Evolutionary conservation across 305 asterid genomes (phyloP).

Genomic region (Fraxinus greggii): DNA sequence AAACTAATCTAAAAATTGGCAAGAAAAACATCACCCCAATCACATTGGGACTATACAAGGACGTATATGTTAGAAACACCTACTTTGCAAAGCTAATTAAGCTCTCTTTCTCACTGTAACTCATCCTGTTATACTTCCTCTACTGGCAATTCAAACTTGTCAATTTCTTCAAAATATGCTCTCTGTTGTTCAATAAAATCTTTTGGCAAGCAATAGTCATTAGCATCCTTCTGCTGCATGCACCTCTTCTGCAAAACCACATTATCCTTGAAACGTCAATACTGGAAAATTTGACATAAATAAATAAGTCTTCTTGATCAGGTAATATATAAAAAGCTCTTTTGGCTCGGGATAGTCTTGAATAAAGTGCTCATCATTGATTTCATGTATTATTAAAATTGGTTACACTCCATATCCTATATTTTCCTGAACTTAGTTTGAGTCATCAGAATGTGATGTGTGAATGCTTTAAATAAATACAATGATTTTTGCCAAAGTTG

Average conservation of each 20-base stretch:
- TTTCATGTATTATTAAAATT: background rate
- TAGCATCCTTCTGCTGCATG: slow-evolving; percentile 19
- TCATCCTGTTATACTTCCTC: slow-evolving; percentile 61
- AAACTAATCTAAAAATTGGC: background rate
- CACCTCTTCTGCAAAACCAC: slow-evolving; percentile 51
- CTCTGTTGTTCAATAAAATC: slow-evolving; percentile 59
- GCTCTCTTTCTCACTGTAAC: slow-evolving; percentile 30
- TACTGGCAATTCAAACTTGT: slow-evolving; percentile 66
- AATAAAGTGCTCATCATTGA: background rate
- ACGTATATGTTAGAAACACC: slow-evolving; percentile 2
- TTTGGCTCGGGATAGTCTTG: background rate
- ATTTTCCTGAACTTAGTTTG: background rate
- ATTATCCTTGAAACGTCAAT: background rate
- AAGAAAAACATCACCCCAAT: background rate
- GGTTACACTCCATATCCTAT: background rate
- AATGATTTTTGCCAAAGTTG: slow-evolving; percentile 11
- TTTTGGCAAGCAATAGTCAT: slow-evolving; percentile 35
- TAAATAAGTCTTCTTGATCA: background rate
- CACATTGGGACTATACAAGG: slow-evolving; percentile 28
- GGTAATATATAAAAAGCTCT: background rate
- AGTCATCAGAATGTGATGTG: background rate
- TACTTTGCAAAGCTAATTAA: background rate
- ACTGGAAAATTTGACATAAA: background rate
- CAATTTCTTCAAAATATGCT: slow-evolving; percentile 73
- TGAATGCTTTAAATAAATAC: background rate